Evolutionary conservation across 139 green algal species (phyloP), one percentile per base, ranked within the genome.

Genomic region (Deuterostichococcus epilithicus): DNA sequence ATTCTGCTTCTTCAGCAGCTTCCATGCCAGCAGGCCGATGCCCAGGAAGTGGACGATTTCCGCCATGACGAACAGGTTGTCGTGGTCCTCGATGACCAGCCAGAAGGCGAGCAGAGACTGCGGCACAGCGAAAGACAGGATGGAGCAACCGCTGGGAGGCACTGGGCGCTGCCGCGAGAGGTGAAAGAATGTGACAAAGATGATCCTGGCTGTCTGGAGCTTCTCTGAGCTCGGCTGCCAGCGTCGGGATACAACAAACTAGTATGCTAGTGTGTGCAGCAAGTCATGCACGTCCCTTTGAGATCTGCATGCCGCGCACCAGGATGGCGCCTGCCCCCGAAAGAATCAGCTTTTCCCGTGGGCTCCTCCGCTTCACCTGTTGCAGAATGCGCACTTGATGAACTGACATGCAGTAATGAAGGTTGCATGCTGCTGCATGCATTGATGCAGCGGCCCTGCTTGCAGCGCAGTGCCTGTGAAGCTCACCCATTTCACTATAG

Each of bases 61-160:
- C 2, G 92, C 92, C 45, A 97, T 84, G 3, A 99, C 84, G 77
- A 99, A 99, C 3, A 99, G 87, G 5, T 93, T 96, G 85, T 99
- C 96, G 73, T 99, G 95, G 78, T 99, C 94, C 70, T 95, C 91
- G n/a, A 99, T 94, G 0, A 97, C 89, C 34, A 92, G 80, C 74
- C 85, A 93, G 30, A 97, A 72, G 26, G 96, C 63, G 25, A 94
- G 28, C 37, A 96, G 78, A 1, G 70, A 25, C 88, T 91, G 84
- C n/a, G n/a, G n/a, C n/a, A n/a, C n/a, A n/a, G n/a, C 37, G 78
- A 33, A 35, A 66, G 44, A 65, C 1, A n/a, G 1, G 34, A n/a
- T 63, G 33, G 38, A 44, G 60, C 60, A 68, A 10, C 28, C 38
- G 18, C 22, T 66, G 15, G 22, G 58, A 30, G 5, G 30, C n/a